Conservation (phyloP, 2,329 filamentous ascomycete genomes). For the Cladosporium austrohemisphaericum region DNA sequence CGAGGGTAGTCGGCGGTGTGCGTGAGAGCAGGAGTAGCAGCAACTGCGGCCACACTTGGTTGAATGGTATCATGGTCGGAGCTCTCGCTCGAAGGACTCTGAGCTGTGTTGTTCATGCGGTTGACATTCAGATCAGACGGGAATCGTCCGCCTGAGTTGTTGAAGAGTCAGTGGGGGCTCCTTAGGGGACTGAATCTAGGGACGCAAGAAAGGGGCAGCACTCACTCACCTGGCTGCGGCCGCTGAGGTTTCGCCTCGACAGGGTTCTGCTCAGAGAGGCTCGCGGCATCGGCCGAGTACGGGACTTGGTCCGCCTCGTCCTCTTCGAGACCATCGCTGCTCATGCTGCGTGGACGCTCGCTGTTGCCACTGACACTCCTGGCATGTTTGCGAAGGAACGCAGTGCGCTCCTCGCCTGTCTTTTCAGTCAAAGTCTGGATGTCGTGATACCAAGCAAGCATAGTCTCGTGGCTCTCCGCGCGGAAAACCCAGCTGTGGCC, state of each 20-base stretch:
- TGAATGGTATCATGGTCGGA: conserved; percentile 46
- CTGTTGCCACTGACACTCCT: conserved; percentile 69
- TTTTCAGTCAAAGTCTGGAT: conserved; percentile 87
- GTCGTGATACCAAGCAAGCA: conserved; percentile 95
- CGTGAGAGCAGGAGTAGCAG: conserved; percentile 37
- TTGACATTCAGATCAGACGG: conserved; percentile 89
- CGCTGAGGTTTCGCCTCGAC: conserved; percentile 53
- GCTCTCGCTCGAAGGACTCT: conserved; percentile 72
- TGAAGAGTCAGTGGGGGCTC: conserved; percentile 12
- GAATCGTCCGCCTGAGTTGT: conserved; percentile 63
- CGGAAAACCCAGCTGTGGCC: conserved; percentile 67
- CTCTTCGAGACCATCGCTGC: conserved; percentile 76
- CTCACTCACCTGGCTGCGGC: conserved; percentile 74
- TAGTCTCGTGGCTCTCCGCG: conserved; percentile 76
- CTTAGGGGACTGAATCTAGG: background rate
- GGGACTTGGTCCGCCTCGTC: conserved; percentile 63
- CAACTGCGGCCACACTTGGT: conserved; percentile 59
- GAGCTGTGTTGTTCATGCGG: conserved; percentile 50
- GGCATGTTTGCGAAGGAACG: conserved; percentile 78
- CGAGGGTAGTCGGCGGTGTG: conserved; percentile 26
- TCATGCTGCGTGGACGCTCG: conserved; percentile 54
- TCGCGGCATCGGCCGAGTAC: conserved; percentile 58
- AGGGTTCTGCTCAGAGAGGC: conserved; percentile 33
- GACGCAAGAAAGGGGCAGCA: conserved; percentile 29
- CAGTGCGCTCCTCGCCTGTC: conserved; percentile 79